Evolutionary conservation across 805 yeast genomes (phyloP).

Genomic region (Candida tibetensis): DNA sequence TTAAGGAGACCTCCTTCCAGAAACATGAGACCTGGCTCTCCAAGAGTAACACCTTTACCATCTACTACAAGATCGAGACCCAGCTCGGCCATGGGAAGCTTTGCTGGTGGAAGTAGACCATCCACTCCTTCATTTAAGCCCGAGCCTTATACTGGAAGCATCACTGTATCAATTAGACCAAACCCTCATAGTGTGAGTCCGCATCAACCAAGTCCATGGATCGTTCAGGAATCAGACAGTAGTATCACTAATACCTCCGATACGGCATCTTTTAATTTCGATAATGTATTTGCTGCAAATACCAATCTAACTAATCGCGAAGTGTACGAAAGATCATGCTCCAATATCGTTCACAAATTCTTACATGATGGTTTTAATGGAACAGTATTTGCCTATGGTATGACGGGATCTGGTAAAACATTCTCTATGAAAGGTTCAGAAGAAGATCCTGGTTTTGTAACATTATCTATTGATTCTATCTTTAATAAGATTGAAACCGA

Average conservation of each 20-base stretch:
- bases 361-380: constrained; percentile 73
- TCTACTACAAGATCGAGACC: constrained; percentile 33
- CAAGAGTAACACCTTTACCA: constrained; percentile 14
- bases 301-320: constrained; percentile 45
- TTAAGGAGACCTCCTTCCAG: constrained; percentile 32
- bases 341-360: constrained; percentile 52
- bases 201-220: constrained; percentile 42
- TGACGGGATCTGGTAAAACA: constrained; percentile 93
- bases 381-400: constrained; percentile 90
- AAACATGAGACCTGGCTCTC: constrained; percentile 29
- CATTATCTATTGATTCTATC: constrained; percentile 59
- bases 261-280: constrained; percentile 65
- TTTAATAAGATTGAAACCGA: constrained; percentile 45
- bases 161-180: constrained; percentile 74
- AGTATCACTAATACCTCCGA: constrained; percentile 50
- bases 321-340: constrained; percentile 59
- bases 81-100: constrained; percentile 32
- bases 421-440: constrained; percentile 76
- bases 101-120: constrained; percentile 27
- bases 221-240: constrained; percentile 35
- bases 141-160: constrained; percentile 63
- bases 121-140: constrained; percentile 33
- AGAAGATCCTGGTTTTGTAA: constrained; percentile 67
- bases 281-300: constrained; percentile 67
- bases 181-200: constrained; percentile 52